phyloP scores from a whole-genome alignment of 805 yeast genomes.

The Lachancea sp. region DNA sequence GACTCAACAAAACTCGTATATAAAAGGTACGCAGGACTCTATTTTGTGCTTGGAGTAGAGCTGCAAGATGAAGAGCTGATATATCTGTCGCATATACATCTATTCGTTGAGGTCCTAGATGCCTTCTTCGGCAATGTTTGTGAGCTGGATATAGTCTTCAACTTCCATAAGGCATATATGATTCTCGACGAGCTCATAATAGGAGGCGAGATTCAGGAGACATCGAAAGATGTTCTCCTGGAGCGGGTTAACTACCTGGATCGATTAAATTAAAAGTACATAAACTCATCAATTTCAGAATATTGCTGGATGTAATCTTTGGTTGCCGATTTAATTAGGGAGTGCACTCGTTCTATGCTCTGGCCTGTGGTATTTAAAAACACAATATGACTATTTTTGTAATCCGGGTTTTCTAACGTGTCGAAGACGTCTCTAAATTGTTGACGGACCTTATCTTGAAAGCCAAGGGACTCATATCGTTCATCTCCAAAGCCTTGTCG shows the following conservation, averaged over 20 bases:
- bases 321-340: slow-evolving; percentile 38
- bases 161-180: slow-evolving; percentile 75
- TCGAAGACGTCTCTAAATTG: slow-evolving; percentile 48
- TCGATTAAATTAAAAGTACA: slow-evolving; percentile 39
- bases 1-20: slow-evolving; percentile 65
- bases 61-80: slow-evolving; percentile 74
- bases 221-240: slow-evolving; percentile 62
- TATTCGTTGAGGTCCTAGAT: slow-evolving; percentile 84
- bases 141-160: slow-evolving; percentile 88
- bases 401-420: slow-evolving; percentile 24
- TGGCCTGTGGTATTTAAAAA: slow-evolving; percentile 56
- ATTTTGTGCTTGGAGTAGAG: slow-evolving; percentile 79
- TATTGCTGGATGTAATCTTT: slow-evolving; percentile 7
- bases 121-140: slow-evolving; percentile 84
- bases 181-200: slow-evolving; percentile 81
- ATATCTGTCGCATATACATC: slow-evolving; percentile 76
- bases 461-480: slow-evolving; percentile 68
- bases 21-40: slow-evolving; percentile 86
- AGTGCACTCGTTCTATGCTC: slow-evolving; percentile 48
- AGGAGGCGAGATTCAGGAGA: slow-evolving; percentile 89
- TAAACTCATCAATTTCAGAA: slow-evolving; percentile 7
- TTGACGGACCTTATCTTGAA: slow-evolving; percentile 65
- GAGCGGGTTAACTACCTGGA: slow-evolving; percentile 62
- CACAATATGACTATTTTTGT: slow-evolving; percentile 32
- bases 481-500: slow-evolving; percentile 93